Conservation (phyloP, 805 yeast genomes). For the Barnettozyma populi region DNA sequence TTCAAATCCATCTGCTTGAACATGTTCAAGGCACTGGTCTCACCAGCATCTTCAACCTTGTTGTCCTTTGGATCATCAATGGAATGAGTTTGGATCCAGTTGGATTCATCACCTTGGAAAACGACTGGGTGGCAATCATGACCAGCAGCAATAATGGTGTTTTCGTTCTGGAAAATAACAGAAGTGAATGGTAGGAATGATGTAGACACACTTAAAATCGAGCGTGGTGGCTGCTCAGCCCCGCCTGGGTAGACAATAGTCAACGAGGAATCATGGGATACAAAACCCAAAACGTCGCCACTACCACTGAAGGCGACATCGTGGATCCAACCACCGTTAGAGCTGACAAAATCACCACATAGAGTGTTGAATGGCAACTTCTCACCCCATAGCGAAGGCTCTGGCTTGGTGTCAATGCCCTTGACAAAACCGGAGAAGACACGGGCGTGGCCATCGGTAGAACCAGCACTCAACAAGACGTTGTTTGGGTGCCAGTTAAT, state of each 20-base stretch:
- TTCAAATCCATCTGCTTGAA: constrained; percentile 93
- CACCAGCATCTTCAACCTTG: constrained; percentile 42
- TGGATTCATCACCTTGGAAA: constrained; percentile 60
- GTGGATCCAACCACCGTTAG: constrained; percentile 86
- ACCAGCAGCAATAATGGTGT: constrained; percentile 79
- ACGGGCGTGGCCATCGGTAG: constrained; percentile 88
- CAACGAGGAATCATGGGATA: constrained; percentile 81
- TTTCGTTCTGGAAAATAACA: constrained; percentile 61
- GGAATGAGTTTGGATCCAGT: constrained; percentile 55
- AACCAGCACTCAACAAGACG: constrained; percentile 82
- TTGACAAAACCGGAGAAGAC: constrained; percentile 87
- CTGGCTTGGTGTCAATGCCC: constrained; percentile 81
- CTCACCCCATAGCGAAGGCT: constrained; percentile 85
- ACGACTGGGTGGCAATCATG: constrained; percentile 88
- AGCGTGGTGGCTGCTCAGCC: constrained; percentile 55
- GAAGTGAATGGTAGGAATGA: constrained; percentile 76
- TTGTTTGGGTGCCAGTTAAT: constrained; percentile 93
- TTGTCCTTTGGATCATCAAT: constrained; percentile 48
- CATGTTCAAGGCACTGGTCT: constrained; percentile 83
- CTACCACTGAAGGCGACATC: constrained; percentile 80
- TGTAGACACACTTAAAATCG: constrained; percentile 55
- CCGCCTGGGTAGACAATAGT: constrained; percentile 75
- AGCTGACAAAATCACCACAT: constrained; percentile 71
- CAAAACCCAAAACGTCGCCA: constrained; percentile 75
- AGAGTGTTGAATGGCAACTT: constrained; percentile 91